Evolutionary conservation across 2,329 filamentous ascomycete species (phyloP).

Genomic region (Aspergillus tanneri): DNA sequence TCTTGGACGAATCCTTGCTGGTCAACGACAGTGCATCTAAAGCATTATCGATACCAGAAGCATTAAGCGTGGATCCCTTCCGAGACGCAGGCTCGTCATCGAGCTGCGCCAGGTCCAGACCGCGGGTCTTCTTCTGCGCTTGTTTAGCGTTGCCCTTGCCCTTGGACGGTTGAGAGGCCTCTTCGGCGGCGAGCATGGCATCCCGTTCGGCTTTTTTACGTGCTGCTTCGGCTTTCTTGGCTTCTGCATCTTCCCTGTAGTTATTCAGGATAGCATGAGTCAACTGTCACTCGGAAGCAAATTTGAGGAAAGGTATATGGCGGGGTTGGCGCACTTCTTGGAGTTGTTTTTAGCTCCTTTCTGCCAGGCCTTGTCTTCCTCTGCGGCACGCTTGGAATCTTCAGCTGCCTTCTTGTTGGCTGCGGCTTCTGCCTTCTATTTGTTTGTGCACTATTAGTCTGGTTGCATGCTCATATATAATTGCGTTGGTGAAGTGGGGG

Average conservation of each 20-base stretch:
- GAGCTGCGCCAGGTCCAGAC: conserved; percentile 73
- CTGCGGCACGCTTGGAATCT: conserved; percentile 63
- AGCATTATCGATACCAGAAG: conserved; percentile 87
- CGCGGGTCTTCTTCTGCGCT: conserved; percentile 49
- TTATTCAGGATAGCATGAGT: background rate
- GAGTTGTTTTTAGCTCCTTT: conserved; percentile 80
- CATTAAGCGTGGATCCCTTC: conserved; percentile 66
- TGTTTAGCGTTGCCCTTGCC: conserved; percentile 58
- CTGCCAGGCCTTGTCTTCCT: conserved; percentile 74
- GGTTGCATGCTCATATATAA: background rate
- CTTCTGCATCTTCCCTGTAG: conserved; percentile 78
- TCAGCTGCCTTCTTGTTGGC: conserved; percentile 73
- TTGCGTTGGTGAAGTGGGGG: conserved; percentile 22
- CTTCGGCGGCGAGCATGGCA: conserved; percentile 78
- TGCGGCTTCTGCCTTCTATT: conserved; percentile 82
- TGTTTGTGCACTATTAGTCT: background rate
- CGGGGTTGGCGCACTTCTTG: conserved; percentile 70
- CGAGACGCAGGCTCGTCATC: conserved; percentile 56
- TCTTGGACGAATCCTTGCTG: conserved; percentile 59
- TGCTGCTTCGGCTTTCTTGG: conserved; percentile 77
- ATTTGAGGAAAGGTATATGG: too few relatives aligned
- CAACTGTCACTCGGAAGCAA: too few relatives aligned
- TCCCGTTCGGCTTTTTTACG: conserved; percentile 92
- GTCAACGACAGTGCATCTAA: conserved; percentile 79
- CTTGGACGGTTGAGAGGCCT: conserved; percentile 61